phyloP scores from a whole-genome alignment of 2,329 filamentous ascomycete genomes.

The Epichloe baconii region DNA sequence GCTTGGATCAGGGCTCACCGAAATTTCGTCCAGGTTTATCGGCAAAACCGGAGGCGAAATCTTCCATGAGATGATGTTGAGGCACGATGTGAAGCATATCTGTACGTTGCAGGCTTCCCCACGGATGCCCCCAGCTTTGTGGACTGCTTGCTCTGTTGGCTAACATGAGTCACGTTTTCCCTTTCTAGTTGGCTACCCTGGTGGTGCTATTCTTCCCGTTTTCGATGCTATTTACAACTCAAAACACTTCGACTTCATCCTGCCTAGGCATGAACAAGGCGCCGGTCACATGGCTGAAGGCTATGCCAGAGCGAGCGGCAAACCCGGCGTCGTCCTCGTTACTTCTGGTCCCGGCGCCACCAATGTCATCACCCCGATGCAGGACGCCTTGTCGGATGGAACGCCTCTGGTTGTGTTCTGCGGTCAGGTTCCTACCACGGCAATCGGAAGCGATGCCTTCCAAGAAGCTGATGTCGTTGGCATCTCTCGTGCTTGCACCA shows the following conservation, averaged over 20 bases:
- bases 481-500: conserved; percentile 89
- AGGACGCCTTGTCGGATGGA: conserved; percentile 89
- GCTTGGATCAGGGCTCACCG: background rate
- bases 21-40: conserved; percentile 51
- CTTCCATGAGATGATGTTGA: conserved; percentile 98
- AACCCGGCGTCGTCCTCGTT: conserved; percentile 89
- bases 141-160: conserved; percentile 4
- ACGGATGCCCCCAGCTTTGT: no score
- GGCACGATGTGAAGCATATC: conserved; percentile 82
- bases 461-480: conserved; percentile 92
- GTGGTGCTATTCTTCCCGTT: conserved; percentile 90
- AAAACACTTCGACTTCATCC: conserved; percentile 87
- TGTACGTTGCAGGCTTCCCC: conserved; percentile 46
- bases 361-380: conserved; percentile 92
- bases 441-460: conserved; percentile 92
- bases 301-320: conserved; percentile 85
- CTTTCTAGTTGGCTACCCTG: conserved; percentile 65
- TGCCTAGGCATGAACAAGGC: conserved; percentile 93
- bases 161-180: conserved; percentile 10
- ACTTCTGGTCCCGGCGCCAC: conserved; percentile 95
- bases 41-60: conserved; percentile 93
- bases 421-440: conserved; percentile 79
- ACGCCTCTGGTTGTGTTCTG: conserved; percentile 93
- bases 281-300: conserved; percentile 98
- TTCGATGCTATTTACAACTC: conserved; percentile 99